Evolutionary conservation across 441 rosid species (phyloP).

Genomic region (Omphalea diandra): DNA sequence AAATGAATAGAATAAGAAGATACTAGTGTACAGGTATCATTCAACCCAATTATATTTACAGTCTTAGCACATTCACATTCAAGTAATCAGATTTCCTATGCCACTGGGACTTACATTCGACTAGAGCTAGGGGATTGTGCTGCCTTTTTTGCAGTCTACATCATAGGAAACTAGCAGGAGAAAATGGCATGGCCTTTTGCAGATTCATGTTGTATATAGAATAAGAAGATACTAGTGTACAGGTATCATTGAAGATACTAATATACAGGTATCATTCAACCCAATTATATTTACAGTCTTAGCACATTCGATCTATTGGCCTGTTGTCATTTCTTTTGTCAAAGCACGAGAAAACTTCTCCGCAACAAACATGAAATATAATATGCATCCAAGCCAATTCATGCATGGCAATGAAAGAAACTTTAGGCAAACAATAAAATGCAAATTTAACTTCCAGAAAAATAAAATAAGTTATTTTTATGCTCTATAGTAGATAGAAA

Average conservation of each 20-base stretch:
- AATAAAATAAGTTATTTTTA: background rate
- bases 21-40: background rate
- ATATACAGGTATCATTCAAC: background rate
- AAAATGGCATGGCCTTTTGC: background rate
- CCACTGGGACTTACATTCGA: background rate
- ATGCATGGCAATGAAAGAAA: background rate
- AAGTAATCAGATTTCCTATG: background rate
- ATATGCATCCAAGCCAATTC: background rate
- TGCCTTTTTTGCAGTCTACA: no score
- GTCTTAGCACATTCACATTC: background rate
- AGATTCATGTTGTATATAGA: background rate
- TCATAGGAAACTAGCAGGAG: background rate
- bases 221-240: background rate
- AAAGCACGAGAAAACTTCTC: background rate
- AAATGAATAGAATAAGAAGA: background rate
- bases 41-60: background rate
- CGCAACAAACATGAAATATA: background rate
- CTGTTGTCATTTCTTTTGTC: background rate
- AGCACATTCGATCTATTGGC: background rate
- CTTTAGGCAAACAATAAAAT: background rate
- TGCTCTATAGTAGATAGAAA: slow-evolving; percentile 17
- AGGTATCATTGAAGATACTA: no score
- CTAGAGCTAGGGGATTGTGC: background rate
- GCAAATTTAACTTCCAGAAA: slow-evolving; percentile 2
- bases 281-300: no score